Evolutionary conservation across 208 protist genomes (phyloP), one percentile per base, ranked within the genome.

Genomic region (Phytomonas francai): DNA sequence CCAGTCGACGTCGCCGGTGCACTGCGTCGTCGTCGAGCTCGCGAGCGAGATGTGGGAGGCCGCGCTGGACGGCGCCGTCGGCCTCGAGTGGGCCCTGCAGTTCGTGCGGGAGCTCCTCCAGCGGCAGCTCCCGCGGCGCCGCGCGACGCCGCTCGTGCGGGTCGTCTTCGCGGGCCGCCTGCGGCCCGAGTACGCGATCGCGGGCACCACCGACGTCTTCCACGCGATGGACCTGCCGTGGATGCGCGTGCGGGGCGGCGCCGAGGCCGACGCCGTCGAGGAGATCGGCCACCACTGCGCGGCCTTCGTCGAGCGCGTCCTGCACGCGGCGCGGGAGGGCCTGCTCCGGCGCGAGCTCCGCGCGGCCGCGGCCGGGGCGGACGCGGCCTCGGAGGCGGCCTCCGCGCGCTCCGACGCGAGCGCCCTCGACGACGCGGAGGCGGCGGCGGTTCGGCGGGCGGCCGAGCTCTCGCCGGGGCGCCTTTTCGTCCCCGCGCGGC

Each of bases 21-120:
- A 93, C 77, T 89, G 86, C 78, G 59, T 95, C 34, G 68, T 93
- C 22, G 45, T 95, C 6, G 87, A 95, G 76, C 78, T 95, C 22
- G 71, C 85, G 39, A 58, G 74, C 7, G 85, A 95, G 67, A 95
- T 95, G 89, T 95, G 89, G 87, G 74, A 84, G 67, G 79, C 82
- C 19, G 89, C 86, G 14, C 67, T 91, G 27, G 89, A 95, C 65
- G 89, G 89, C 39, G 77, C 85, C 61, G 85, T 91, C 28, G 69
- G 71, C 9, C 67, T 92, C 56, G 80, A 76, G 2, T 87, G 87
- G 87, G 83, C 83, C 4, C 65, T 95, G n/a, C 81, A 84, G 61
- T 95, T 95, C 59, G 66, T 95, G 29, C 73, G 79, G 25, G 84
- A 92, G 63, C 75, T 89, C 63, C 67, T 94, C 49, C 69, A 79